phyloP scores from a whole-genome alignment of 2,329 filamentous ascomycete genomes.

The Epichloe aotearoae region DNA sequence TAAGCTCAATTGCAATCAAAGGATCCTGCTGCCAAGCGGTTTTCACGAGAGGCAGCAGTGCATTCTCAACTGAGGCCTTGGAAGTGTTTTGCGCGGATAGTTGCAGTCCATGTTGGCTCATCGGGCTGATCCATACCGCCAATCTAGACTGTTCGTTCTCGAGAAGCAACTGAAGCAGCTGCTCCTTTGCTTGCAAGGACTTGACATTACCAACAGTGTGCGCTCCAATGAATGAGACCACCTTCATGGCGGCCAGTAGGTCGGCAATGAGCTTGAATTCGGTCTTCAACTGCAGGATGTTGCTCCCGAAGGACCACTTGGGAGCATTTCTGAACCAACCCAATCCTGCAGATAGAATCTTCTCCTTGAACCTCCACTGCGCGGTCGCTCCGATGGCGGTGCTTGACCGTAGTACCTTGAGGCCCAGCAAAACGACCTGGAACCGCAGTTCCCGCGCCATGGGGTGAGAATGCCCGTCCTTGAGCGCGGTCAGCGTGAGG shows the following conservation, averaged over 20 bases:
- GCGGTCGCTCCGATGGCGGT: constrained; percentile 49
- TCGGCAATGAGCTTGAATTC: constrained; percentile 74
- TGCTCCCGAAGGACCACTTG: constrained; percentile 91
- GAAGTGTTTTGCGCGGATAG: constrained; percentile 26
- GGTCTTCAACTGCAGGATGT: constrained; percentile 83
- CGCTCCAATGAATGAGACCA: constrained; percentile 46
- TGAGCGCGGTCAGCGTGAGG: constrained; percentile 63
- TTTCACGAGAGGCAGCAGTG: constrained; percentile 51
- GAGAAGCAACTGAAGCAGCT: constrained; percentile 66
- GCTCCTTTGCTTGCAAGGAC: constrained; percentile 64
- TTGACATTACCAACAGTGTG: constrained; percentile 41
- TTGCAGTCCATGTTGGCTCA: constrained; percentile 41
- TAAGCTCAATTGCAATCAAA: constrained; percentile 75
- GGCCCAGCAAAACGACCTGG: constrained; percentile 69
- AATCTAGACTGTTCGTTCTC: constrained; percentile 76
- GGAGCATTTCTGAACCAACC: constrained; percentile 79
- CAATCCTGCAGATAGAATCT: constrained; percentile 72
- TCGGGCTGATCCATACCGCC: constrained; percentile 77
- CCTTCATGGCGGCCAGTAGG: constrained; percentile 53
- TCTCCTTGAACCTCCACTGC: constrained; percentile 77
- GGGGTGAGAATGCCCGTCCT: constrained; percentile 60
- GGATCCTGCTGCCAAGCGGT: constrained; percentile 83
- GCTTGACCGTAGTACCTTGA: constrained; percentile 63
- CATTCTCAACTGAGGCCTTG: constrained; percentile 28
- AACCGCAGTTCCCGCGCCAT: constrained; percentile 87